A percentile compares a stretch with the other conserved stretches of the same genome.
Evolutionary conservation across 2,329 filamentous ascomycete species (phyloP).

Genomic region (Davidsoniella eucalypti): DNA sequence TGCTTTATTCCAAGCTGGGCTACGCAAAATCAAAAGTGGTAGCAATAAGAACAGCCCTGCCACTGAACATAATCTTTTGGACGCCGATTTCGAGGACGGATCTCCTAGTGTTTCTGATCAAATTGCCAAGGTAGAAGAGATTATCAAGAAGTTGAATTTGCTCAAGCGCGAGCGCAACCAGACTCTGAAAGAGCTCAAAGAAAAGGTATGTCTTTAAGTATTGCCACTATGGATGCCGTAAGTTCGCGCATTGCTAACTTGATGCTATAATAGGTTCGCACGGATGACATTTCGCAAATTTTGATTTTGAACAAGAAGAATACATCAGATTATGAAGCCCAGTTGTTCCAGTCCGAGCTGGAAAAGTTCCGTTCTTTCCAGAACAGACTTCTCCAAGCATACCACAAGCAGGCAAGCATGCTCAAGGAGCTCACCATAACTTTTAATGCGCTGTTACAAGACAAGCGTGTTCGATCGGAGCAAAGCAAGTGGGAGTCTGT

Average conservation of each 20-base stretch:
- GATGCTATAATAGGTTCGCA: conserved; percentile 50
- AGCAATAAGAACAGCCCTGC: conserved; percentile 46
- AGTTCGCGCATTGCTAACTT: conserved; percentile 9
- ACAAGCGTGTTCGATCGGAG: conserved; percentile 83
- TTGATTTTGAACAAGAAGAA: conserved; percentile 96
- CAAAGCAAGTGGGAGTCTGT: conserved; percentile 90
- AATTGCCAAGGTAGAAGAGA: conserved; percentile 73
- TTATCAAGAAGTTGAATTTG: conserved; percentile 77
- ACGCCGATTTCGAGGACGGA: conserved; percentile 76
- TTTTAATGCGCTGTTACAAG: conserved; percentile 78
- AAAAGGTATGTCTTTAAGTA: conserved; percentile 51
- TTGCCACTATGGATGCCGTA: background rate
- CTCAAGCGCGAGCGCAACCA: conserved; percentile 85
- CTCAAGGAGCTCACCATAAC: conserved; percentile 87
- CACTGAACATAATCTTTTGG: conserved; percentile 64
- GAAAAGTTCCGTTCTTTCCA: conserved; percentile 94
- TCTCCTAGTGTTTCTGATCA: conserved; percentile 73
- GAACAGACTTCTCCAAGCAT: conserved; percentile 76
- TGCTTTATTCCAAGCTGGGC: conserved; percentile 70
- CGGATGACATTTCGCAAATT: conserved; percentile 93
- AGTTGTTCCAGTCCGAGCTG: conserved; percentile 89
- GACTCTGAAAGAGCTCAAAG: conserved; percentile 90
- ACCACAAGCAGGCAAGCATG: conserved; percentile 82
- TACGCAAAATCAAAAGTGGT: conserved; percentile 56
- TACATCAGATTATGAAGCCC: conserved; percentile 77